Evolutionary conservation across 345 rosid genomes (phyloP).

Genomic region (Eucalyptus tenuipes): DNA sequence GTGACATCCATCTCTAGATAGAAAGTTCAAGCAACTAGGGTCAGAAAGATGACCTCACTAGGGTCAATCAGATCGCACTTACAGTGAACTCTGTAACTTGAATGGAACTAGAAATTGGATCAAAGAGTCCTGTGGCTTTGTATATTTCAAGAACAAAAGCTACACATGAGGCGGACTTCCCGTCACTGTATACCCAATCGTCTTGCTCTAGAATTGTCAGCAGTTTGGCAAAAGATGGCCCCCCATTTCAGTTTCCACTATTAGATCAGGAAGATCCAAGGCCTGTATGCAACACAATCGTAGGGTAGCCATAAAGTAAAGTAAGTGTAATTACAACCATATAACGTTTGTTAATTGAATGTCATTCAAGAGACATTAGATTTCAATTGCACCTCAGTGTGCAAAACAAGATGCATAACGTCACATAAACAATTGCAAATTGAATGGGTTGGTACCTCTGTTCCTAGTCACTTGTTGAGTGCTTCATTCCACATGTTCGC

Average conservation of each 20-base stretch:
- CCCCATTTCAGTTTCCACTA: constrained; percentile 47
- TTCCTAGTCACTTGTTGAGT: constrained; percentile 87
- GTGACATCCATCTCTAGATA: no score
- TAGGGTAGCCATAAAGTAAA: not conserved
- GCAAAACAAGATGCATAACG: not conserved
- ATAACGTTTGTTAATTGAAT: not conserved
- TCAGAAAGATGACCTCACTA: no score
- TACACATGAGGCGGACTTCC: constrained; percentile 78
- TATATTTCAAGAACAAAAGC: constrained; percentile 87
- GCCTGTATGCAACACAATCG: constrained; percentile 23
- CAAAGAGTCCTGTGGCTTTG: constrained; percentile 81
- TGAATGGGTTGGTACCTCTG: constrained; percentile 29
- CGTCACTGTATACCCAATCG: constrained; percentile 77
- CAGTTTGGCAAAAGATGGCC: constrained; percentile 32
- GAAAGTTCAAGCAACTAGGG: no score
- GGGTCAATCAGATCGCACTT: not conserved
- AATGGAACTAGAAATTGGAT: constrained; percentile 44
- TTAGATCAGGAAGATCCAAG: constrained; percentile 65
- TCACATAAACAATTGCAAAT: not conserved
- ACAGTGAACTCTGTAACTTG: constrained; percentile 95
- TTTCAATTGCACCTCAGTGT: not conserved
- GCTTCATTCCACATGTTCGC: constrained; percentile 95
- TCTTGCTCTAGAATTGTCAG: constrained; percentile 84
- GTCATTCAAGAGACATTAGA: not conserved
- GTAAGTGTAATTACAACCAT: no score